These are phyloP conservation scores for Thermomyces lanuginosus DNA, from an alignment of 2,329 filamentous ascomycete species.

Conservation along the genomic window DNA sequence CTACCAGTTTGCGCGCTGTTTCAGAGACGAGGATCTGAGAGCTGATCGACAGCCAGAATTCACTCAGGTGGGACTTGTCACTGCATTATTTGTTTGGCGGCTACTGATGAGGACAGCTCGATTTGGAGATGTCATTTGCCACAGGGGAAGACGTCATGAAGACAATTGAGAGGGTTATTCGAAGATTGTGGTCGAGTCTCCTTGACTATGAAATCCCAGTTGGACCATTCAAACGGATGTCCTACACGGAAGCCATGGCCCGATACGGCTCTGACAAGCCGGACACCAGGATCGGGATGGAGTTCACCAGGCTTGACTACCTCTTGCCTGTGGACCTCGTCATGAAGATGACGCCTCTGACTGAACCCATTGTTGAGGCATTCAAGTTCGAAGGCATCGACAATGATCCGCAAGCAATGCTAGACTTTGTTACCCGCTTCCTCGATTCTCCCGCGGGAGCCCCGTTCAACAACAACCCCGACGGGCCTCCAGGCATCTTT, in stretches of 20 bases:
- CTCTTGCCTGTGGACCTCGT: conserved; percentile 49
- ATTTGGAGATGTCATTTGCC: conserved; percentile 86
- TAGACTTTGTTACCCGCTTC: conserved; percentile 50
- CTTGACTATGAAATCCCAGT: conserved; percentile 29
- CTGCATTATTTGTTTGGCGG: background rate
- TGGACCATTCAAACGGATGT: conserved; percentile 40
- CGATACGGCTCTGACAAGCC: conserved; percentile 83
- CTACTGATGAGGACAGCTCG: conserved; percentile 40
- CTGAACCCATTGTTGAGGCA: conserved; percentile 55
- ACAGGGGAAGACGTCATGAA: conserved; percentile 54
- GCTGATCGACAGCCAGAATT: conserved; percentile 94
- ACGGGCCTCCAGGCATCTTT: conserved; percentile 67
- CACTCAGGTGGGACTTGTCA: conserved; percentile 48
- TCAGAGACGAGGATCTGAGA: conserved; percentile 83
- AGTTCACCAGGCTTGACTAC: conserved; percentile 52
- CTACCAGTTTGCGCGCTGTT: conserved; percentile 86
- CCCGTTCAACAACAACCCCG: conserved; percentile 48
- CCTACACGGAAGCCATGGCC: conserved; percentile 64
- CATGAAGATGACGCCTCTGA: conserved; percentile 55
- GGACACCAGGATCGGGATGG: conserved; percentile 56
- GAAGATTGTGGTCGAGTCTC: conserved; percentile 37
- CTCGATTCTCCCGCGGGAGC: conserved; percentile 48
- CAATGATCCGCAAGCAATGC: conserved; percentile 37
- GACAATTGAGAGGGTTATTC: conserved; percentile 36
- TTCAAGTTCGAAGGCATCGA: conserved; percentile 43